phyloP scores from a whole-genome alignment of 2,329 filamentous ascomycete species.

The Didymella exigua region DNA sequence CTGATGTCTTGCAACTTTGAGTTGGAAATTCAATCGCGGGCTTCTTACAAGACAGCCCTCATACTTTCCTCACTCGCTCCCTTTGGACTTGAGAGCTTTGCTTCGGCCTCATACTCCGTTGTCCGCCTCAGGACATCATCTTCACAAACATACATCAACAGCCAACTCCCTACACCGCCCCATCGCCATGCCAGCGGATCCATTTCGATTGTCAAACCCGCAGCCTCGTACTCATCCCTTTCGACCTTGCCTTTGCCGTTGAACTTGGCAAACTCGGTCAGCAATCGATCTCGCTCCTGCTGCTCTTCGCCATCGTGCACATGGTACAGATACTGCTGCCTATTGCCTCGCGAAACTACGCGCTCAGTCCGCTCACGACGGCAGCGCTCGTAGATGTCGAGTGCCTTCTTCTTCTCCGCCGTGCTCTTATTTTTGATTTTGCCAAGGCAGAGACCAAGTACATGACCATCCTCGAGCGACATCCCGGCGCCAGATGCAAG shows the following conservation, averaged over 20 bases:
- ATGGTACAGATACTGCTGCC: slow-evolving; percentile 67
- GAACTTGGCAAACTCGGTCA: slow-evolving; percentile 35
- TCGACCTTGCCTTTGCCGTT: slow-evolving; percentile 35
- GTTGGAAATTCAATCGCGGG: neutral
- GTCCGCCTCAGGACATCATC: slow-evolving; percentile 40
- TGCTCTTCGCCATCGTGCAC: slow-evolving; percentile 65
- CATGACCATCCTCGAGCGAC: slow-evolving; percentile 65
- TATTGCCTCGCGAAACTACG: slow-evolving; percentile 65
- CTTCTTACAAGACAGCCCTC: slow-evolving; percentile 26
- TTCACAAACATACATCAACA: slow-evolving; percentile 45
- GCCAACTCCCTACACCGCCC: slow-evolving; percentile 44
- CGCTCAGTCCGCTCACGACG: slow-evolving; percentile 64
- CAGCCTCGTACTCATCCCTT: slow-evolving; percentile 23
- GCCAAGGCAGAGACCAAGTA: slow-evolving; percentile 61
- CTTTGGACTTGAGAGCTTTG: neutral
- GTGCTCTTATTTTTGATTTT: slow-evolving; percentile 50
- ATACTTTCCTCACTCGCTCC: slow-evolving; percentile 16
- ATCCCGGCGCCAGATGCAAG: slow-evolving; percentile 64
- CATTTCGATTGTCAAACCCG: slow-evolving; percentile 30
- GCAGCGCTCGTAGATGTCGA: slow-evolving; percentile 62
- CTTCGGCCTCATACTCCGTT: slow-evolving; percentile 28
- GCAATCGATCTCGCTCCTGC: slow-evolving; percentile 55
- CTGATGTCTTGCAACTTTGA: no score
- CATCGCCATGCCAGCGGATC: slow-evolving; percentile 49
- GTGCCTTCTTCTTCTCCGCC: slow-evolving; percentile 46